Percentiles rank a stretch among this genome's conserved stretches.
Conservation (phyloP, 2,329 filamentous ascomycete genomes). For the Cladosporium sp. region DNA sequence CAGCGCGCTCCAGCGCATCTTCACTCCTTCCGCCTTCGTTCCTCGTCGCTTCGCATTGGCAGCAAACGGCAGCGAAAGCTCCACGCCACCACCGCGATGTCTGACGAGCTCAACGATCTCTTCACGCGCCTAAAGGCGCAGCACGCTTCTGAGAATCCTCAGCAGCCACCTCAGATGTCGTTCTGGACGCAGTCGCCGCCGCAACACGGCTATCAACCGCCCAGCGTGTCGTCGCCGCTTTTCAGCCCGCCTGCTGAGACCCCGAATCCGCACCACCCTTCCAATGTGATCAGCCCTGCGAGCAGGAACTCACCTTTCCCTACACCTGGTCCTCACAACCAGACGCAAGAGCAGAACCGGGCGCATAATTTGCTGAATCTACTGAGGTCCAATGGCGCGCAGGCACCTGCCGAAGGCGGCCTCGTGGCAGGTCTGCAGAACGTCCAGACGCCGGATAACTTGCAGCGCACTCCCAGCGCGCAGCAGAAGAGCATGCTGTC, state of each 20-base stretch:
- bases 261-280: slow-evolving; percentile 51
- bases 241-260: slow-evolving; percentile 50
- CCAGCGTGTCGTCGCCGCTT: slow-evolving; percentile 52
- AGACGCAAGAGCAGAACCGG: slow-evolving; percentile 27
- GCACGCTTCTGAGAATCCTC: slow-evolving; percentile 14
- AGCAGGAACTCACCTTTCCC: slow-evolving; percentile 32
- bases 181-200: slow-evolving; percentile 18
- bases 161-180: slow-evolving; percentile 15
- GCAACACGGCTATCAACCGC: slow-evolving; percentile 44
- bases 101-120: slow-evolving; percentile 8
- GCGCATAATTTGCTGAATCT: slow-evolving; percentile 54
- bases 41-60: not conserved
- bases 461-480: slow-evolving; percentile 15
- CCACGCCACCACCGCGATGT: slow-evolving; percentile 10
- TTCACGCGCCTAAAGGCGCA: slow-evolving; percentile 12
- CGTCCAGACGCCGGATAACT: slow-evolving; percentile 19
- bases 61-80: slow-evolving; percentile 9
- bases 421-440: slow-evolving; percentile 34
- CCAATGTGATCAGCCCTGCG: slow-evolving; percentile 54
- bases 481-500: slow-evolving; percentile 35
- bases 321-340: slow-evolving; percentile 34
- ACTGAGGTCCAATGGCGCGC: slow-evolving; percentile 56
- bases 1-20: slow-evolving; percentile 4
- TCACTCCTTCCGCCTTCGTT: not conserved
- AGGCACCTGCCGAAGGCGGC: slow-evolving; percentile 25